Conservation (phyloP, 805 yeast genomes). For the Starmerella cellae region DNA sequence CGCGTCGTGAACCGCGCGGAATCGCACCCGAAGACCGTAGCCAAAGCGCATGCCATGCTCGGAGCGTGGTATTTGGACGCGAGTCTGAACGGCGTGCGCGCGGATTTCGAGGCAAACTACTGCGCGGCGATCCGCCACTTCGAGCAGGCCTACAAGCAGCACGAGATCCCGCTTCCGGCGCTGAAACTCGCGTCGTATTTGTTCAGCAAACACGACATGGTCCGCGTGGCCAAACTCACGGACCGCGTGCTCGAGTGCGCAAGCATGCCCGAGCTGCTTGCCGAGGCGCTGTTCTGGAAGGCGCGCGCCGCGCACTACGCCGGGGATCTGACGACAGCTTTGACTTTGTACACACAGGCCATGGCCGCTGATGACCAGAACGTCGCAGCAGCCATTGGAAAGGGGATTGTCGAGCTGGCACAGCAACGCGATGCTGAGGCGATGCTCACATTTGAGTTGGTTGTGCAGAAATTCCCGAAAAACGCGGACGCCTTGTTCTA, state of each 20-base stretch:
- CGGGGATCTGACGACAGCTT: conserved; percentile 54
- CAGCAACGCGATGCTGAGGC: conserved; percentile 71
- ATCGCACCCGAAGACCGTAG: conserved; percentile 23
- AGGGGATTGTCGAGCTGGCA: conserved; percentile 70
- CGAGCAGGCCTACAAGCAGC: conserved; percentile 31
- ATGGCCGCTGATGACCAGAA: conserved; percentile 47
- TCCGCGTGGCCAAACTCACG: conserved; percentile 44
- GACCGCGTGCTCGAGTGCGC: conserved; percentile 35
- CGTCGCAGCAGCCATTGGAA: conserved; percentile 60
- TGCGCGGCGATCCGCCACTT: conserved; percentile 39
- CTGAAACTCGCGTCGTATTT: conserved; percentile 56
- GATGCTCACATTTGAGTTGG: conserved; percentile 64
- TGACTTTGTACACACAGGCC: conserved; percentile 59
- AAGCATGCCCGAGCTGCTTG: conserved; percentile 32
- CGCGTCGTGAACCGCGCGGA: conserved; percentile 48
- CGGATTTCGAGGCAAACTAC: conserved; percentile 50
- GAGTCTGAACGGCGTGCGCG: conserved; percentile 41
- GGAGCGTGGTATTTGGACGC: conserved; percentile 56
- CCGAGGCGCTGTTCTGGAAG: conserved; percentile 70
- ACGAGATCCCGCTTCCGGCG: conserved; percentile 42
- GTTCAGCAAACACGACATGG: conserved; percentile 53
- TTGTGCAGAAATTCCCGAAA: conserved; percentile 52
- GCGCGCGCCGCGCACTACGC: conserved; percentile 61
- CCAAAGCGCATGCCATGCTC: conserved; percentile 51
- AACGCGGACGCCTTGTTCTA: conserved; percentile 56